These are phyloP conservation scores for Fraxinus albicans DNA, from an alignment of 305 asterid genomes.

Conservation along the genomic window DNA sequence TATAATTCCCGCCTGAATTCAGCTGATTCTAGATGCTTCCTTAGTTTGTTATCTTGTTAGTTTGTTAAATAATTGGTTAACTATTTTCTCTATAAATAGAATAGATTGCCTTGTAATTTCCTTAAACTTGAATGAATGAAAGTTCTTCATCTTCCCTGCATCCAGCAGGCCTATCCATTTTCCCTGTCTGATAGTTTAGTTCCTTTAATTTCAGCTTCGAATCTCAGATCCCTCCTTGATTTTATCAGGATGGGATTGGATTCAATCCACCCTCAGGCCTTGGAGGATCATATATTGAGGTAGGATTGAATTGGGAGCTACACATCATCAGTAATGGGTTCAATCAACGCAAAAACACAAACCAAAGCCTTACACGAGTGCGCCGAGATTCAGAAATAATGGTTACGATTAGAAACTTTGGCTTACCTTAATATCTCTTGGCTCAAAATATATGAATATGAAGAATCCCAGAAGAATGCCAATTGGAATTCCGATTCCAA, in stretches of 20 bases:
- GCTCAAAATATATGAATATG: slow-evolving; percentile 47
- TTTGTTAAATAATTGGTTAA: no score
- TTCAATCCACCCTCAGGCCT: not conserved
- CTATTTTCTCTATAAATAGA: no score
- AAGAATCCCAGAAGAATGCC: slow-evolving; percentile 66
- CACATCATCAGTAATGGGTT: not conserved
- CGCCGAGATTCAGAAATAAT: not conserved
- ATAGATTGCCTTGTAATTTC: no score
- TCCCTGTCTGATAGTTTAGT: no score
- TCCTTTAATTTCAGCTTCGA: no score
- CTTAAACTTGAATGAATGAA: no score
- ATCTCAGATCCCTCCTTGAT: no score
- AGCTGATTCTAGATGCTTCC: no score
- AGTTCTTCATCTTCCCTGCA: no score
- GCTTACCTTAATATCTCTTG: slow-evolving; percentile 46
- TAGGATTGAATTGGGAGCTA: not conserved
- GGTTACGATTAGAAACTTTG: not conserved
- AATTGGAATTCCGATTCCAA: slow-evolving; percentile 57
- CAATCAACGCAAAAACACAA: not conserved
- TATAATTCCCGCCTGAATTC: no score
- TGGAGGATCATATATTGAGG: not conserved
- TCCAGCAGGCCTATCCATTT: no score
- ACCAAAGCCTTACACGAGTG: not conserved
- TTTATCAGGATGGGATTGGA: not conserved
- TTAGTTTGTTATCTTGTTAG: no score